Conservation (phyloP, 2,329 filamentous ascomycete species). For the Capronia coronata region DNA sequence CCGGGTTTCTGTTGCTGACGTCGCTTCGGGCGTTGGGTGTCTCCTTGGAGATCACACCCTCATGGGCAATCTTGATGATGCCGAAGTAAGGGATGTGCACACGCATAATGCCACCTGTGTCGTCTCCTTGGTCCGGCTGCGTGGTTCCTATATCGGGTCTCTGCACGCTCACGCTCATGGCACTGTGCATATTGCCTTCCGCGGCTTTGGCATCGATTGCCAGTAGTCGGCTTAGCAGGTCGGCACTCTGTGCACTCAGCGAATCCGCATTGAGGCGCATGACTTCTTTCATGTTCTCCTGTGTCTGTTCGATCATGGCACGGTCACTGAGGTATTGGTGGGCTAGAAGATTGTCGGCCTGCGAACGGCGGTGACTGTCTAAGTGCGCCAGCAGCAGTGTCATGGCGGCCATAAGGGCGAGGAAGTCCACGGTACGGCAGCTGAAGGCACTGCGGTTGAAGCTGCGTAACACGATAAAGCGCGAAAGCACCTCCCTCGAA, state of each 20-base stretch:
- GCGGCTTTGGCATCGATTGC: constrained; percentile 36
- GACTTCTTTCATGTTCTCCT: constrained; percentile 34
- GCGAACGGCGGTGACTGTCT: constrained; percentile 22
- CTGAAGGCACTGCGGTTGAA: constrained; percentile 23
- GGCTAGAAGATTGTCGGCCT: constrained; percentile 30
- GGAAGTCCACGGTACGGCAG: constrained; percentile 30
- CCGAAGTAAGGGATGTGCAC: constrained; percentile 45
- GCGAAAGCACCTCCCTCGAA: constrained; percentile 45
- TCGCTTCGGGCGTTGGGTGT: neutral
- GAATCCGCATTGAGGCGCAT: constrained; percentile 31
- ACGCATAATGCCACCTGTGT: constrained; percentile 26
- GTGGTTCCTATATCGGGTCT: constrained; percentile 6
- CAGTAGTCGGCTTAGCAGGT: constrained; percentile 35
- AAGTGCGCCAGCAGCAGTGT: constrained; percentile 30
- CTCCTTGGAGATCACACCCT: constrained; percentile 3
- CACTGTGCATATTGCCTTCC: constrained; percentile 29
- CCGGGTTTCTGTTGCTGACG: too few relatives aligned
- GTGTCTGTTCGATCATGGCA: constrained; percentile 36
- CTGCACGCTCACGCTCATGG: constrained; percentile 26
- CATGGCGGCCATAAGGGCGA: constrained; percentile 29
- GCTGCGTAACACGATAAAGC: constrained; percentile 4
- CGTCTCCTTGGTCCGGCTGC: neutral
- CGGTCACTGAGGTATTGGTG: constrained; percentile 40
- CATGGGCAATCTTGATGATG: constrained; percentile 34
- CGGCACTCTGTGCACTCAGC: constrained; percentile 32